Percentiles rank a stretch among this genome's conserved stretches.
phyloP scores from a whole-genome alignment of 768 basidiomycete species.

The Myochromella boudieri region DNA sequence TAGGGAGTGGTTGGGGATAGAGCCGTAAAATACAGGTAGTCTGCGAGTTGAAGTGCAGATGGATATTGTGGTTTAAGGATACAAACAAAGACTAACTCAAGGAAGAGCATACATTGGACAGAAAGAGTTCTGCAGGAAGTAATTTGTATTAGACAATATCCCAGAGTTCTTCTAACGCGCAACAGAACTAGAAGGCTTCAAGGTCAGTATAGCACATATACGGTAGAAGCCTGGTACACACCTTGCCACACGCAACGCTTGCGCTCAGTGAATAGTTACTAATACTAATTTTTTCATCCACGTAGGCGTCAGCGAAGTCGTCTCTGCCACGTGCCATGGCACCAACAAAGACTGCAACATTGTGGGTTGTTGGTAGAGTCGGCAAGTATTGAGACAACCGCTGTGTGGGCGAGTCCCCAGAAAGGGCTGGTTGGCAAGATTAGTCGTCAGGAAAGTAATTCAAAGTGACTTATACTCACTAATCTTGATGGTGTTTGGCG shows the following conservation, averaged over 20 bases:
- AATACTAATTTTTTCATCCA: slow-evolving; percentile 96
- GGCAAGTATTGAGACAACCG: slow-evolving; percentile 83
- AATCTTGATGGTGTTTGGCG: slow-evolving; percentile 92
- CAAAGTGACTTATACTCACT: slow-evolving; percentile 51
- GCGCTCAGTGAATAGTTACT: slow-evolving; percentile 93
- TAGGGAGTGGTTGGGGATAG: slow-evolving; percentile 5
- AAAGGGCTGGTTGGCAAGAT: slow-evolving; percentile 59
- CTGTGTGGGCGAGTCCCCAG: slow-evolving; percentile 84
- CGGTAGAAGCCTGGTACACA: slow-evolving; percentile 34
- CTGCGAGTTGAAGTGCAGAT: slow-evolving; percentile 51
- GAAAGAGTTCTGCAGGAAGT: slow-evolving; percentile 3
- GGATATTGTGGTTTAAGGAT: slow-evolving; percentile 27
- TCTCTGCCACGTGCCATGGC: slow-evolving; percentile 97
- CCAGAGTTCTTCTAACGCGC: slow-evolving; percentile 93
- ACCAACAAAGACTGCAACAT: slow-evolving; percentile 93
- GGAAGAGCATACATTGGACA: slow-evolving; percentile 1
- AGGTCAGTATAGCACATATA: not conserved
- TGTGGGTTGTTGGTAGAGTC: slow-evolving; percentile 83
- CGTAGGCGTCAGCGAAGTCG: slow-evolving; percentile 92
- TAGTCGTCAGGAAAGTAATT: not conserved
- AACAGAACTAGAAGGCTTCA: slow-evolving; percentile 67
- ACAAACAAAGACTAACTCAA: slow-evolving; percentile 19
- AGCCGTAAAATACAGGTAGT: slow-evolving; percentile 20
- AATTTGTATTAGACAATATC: slow-evolving; percentile 72
- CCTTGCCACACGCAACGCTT: slow-evolving; percentile 96